Conservation (phyloP, 169 alveolate genomes). For the Perkinsus chesapeaki region DNA sequence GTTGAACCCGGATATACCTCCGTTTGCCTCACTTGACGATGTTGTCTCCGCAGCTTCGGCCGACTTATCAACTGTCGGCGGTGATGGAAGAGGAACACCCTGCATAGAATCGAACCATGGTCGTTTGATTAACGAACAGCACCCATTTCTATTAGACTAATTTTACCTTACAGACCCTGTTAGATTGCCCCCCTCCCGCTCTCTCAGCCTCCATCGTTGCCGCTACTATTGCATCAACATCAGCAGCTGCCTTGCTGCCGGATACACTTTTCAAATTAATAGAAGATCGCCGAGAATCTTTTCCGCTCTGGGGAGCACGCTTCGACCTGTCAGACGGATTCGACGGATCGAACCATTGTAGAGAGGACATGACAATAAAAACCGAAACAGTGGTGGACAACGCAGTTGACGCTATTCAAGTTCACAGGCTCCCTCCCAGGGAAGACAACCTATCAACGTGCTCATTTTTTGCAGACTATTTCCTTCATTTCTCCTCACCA, state of each 20-base stretch:
- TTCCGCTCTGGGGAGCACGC: background rate
- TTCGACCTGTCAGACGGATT: background rate
- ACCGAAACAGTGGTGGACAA: background rate
- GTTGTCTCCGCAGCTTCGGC: background rate
- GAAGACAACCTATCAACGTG: no score
- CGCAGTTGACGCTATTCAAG: no score
- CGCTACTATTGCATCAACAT: background rate
- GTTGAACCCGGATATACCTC: no score
- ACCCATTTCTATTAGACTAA: background rate
- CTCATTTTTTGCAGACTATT: no score
- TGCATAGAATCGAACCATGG: background rate
- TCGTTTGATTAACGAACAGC: background rate
- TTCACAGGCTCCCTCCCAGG: no score
- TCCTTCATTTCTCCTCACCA: no score
- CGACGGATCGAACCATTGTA: background rate
- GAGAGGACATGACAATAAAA: background rate
- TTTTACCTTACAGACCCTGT: background rate
- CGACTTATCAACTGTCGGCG: background rate
- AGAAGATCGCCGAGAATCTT: background rate
- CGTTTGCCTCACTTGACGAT: background rate
- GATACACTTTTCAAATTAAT: background rate
- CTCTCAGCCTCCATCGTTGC: background rate
- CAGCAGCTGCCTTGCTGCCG: background rate
- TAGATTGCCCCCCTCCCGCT: background rate
- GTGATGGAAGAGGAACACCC: no score